These are phyloP conservation scores for Malassezia cuniculi DNA, from an alignment of 1,284 basidiomycete species.

Conservation along the genomic window DNA sequence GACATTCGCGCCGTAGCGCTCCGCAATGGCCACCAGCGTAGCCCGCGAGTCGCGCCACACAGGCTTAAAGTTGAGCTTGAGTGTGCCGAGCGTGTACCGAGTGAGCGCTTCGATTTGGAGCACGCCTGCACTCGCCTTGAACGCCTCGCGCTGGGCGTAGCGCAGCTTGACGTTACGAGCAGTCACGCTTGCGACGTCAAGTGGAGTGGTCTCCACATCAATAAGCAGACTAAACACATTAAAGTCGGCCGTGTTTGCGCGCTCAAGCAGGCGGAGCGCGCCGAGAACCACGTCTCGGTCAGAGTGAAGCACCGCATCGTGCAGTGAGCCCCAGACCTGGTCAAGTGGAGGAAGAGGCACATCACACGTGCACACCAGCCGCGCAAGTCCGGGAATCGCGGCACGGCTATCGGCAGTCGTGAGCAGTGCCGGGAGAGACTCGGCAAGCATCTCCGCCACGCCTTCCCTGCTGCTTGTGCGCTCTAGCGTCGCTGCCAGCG, in stretches of 20 bases:
- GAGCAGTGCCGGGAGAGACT: too few relatives aligned
- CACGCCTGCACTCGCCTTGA: neutral
- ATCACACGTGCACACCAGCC: neutral
- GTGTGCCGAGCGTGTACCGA: constrained; percentile 28
- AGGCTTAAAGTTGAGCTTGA: constrained; percentile 41
- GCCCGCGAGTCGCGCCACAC: constrained; percentile 35
- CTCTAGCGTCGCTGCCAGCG: neutral
- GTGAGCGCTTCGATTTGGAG: constrained; percentile 12
- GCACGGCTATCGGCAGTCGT: too few relatives aligned
- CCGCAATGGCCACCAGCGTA: constrained; percentile 27
- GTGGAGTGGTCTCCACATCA: constrained; percentile 27
- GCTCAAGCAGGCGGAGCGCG: constrained; percentile 22
- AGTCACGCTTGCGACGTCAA: constrained; percentile 27
- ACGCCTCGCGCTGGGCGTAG: constrained; percentile 22
- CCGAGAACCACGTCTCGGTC: constrained; percentile 25
- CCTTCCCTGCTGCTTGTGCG: too few relatives aligned
- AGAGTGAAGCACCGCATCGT: constrained; percentile 18
- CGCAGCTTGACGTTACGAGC: constrained; percentile 39
- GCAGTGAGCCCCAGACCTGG: too few relatives aligned
- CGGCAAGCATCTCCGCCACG: too few relatives aligned
- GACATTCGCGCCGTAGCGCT: constrained; percentile 13
- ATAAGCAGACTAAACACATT: constrained; percentile 16
- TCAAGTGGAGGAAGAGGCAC: too few relatives aligned
- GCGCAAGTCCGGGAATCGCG: constrained; percentile 10
- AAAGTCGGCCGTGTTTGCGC: constrained; percentile 1